Evolutionary conservation across 768 basidiomycete genomes (phyloP), one percentile per base, ranked within the genome.

Genomic region (Lactarius evosmus): DNA sequence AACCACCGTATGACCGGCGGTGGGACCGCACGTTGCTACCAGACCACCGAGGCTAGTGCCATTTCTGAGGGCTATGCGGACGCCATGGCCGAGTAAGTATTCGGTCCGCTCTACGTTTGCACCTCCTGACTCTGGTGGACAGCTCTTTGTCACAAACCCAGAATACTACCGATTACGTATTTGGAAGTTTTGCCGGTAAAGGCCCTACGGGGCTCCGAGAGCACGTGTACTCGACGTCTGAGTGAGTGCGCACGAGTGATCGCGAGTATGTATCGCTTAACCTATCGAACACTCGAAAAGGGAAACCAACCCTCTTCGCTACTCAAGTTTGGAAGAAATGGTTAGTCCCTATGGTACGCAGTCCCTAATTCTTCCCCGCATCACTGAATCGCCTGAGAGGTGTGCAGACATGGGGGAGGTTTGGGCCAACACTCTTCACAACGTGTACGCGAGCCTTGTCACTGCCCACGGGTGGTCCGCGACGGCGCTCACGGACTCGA

Each of bases 41-140:
- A 86, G 69, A 84, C 79, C 34, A 78, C 78, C 33, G 87, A 88
- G 70, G 78, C 86, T 2, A 82, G 83, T 29, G 87, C 86, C 19
- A 80, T 88, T 12, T 4, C 19, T 22, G 44, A 46, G 44, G 44
- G 44, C 11, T 46, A 46, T 22, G 6, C 44, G n/a, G 80, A 86
- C 72, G 66, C 70, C 12, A 63, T 73, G 44, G 72, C 72, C 2
- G 71, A 73, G 70, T 71, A 53, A 27, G 63, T 58, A 3, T 19
- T 22, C 16, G 36, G 14, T 40, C 9, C 16, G 16, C 16, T 29
- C n/a, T 27, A 14, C 14, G 32, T 12, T 8, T n/a, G n/a, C 32
- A 67, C 62, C 27, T 49, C 72, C 34, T 11, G 7, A 62, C 29
- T 7, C 7, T 19, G 27, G 29, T 41, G n/a, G 33, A 5, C 51